A percentile compares a stretch with the other conserved stretches of the same genome.
phyloP scores from a whole-genome alignment of 768 basidiomycete genomes.

The Termitomyces heimii region DNA sequence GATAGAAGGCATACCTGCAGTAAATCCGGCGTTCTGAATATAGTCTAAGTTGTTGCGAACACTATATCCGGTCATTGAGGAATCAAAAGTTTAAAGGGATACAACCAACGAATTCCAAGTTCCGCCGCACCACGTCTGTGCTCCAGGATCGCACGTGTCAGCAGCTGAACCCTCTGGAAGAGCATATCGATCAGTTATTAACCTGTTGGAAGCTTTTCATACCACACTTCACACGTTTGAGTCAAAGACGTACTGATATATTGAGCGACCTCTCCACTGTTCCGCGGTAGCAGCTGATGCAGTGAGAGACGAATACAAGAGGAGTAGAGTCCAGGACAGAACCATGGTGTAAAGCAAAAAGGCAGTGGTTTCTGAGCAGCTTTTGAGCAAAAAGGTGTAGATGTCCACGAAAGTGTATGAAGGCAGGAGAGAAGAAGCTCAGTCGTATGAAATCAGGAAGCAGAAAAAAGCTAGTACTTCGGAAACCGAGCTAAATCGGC shows the following conservation, averaged over 20 bases:
- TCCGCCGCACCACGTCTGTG: constrained; percentile 79
- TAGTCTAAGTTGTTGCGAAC: constrained; percentile 79
- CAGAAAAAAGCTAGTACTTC: background rate
- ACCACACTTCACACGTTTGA: background rate
- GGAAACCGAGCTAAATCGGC: background rate
- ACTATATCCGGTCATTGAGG: constrained; percentile 19
- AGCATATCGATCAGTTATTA: constrained; percentile 76
- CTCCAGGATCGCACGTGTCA: constrained; percentile 48
- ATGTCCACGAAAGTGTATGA: background rate
- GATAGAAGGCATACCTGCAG: constrained; percentile 44
- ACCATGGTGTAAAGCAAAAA: constrained; percentile 18
- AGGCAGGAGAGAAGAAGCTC: background rate
- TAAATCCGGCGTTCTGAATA: constrained; percentile 77
- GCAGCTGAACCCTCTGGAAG: constrained; percentile 48
- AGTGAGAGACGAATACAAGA: constrained; percentile 18
- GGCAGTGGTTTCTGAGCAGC: background rate
- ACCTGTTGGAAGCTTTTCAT: constrained; percentile 25
- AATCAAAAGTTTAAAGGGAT: background rate
- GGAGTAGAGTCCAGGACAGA: constrained; percentile 20
- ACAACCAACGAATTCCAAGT: constrained; percentile 61
- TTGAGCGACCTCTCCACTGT: constrained; percentile 71
- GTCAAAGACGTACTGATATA: constrained; percentile 58
- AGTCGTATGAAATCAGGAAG: background rate
- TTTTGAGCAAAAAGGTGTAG: background rate
- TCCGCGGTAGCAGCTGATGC: constrained; percentile 59